Percentiles rank a stretch among this genome's conserved stretches.
Conservation (phyloP, 2,329 filamentous ascomycete genomes). For the Calonectria naviculata region DNA sequence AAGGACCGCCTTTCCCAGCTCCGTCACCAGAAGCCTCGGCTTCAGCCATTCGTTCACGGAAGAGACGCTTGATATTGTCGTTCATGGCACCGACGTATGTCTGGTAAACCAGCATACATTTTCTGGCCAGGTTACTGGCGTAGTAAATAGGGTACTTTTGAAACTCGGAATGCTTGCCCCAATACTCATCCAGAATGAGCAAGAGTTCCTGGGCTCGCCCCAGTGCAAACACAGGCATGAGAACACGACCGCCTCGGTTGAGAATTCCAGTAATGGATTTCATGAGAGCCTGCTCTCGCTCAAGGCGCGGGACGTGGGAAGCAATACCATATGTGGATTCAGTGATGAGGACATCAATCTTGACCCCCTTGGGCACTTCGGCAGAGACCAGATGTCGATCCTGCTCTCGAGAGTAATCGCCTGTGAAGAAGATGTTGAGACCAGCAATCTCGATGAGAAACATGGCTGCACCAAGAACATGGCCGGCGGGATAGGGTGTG, state of each 20-base stretch:
- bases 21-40: constrained; percentile 83
- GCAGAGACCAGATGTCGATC: constrained; percentile 96
- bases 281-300: constrained; percentile 94
- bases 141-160: constrained; percentile 97
- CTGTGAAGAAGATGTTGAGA: constrained; percentile 96
- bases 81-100: constrained; percentile 99
- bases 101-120: constrained; percentile 99
- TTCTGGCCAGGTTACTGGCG: constrained; percentile 91
- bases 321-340: constrained; percentile 98
- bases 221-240: constrained; percentile 96
- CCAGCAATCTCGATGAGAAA: constrained; percentile 97
- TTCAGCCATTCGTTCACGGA: constrained; percentile 91
- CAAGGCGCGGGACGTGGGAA: constrained; percentile 88
- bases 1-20: constrained; percentile 83
- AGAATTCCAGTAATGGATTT: constrained; percentile 93
- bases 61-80: constrained; percentile 97
- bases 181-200: constrained; percentile 96
- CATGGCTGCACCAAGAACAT: constrained; percentile 99
- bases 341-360: constrained; percentile 96
- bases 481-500: constrained; percentile 95
- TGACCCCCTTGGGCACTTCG: constrained; percentile 87
- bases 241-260: constrained; percentile 89
- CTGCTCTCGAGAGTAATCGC: constrained; percentile 96
- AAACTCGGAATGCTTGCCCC: constrained; percentile 88
- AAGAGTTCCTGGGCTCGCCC: constrained; percentile 94